phyloP scores from a whole-genome alignment of 1,284 basidiomycete species.

The Stereum hirsutum region DNA sequence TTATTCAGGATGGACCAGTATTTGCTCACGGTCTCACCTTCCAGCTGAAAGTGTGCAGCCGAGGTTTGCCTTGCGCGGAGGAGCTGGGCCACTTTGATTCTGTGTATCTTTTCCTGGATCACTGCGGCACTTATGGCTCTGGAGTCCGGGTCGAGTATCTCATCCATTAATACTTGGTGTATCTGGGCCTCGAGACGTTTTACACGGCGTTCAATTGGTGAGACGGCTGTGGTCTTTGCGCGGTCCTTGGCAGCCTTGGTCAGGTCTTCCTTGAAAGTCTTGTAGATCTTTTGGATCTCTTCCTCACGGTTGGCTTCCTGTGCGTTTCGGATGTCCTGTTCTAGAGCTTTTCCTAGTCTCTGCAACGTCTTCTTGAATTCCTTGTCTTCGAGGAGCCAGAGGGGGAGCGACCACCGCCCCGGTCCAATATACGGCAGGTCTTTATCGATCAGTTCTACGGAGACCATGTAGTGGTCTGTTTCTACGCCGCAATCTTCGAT shows the following conservation, averaged over 20 bases:
- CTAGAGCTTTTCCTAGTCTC: neutral
- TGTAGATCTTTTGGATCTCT: neutral
- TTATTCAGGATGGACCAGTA: slow-evolving; percentile 1
- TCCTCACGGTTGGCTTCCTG: neutral
- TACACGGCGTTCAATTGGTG: neutral
- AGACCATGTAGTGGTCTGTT: slow-evolving; percentile 2
- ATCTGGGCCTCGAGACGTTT: neutral
- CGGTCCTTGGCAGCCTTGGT: no score
- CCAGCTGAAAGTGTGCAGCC: neutral
- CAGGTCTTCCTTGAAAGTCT: no score
- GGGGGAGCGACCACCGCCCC: neutral
- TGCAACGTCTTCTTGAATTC: neutral
- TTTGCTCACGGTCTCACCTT: neutral
- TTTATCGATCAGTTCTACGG: neutral
- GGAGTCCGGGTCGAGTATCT: no score
- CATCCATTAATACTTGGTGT: neutral
- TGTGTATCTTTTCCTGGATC: no score
- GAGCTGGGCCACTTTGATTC: neutral
- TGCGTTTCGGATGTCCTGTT: neutral
- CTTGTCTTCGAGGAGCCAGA: neutral
- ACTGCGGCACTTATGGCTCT: no score
- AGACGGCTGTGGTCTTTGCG: neutral
- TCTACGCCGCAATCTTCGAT: neutral
- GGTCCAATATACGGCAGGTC: neutral
- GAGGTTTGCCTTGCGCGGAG: neutral